Evolutionary conservation across 2,329 filamentous ascomycete species (phyloP).

Genomic region (Aspergillus terreus): DNA sequence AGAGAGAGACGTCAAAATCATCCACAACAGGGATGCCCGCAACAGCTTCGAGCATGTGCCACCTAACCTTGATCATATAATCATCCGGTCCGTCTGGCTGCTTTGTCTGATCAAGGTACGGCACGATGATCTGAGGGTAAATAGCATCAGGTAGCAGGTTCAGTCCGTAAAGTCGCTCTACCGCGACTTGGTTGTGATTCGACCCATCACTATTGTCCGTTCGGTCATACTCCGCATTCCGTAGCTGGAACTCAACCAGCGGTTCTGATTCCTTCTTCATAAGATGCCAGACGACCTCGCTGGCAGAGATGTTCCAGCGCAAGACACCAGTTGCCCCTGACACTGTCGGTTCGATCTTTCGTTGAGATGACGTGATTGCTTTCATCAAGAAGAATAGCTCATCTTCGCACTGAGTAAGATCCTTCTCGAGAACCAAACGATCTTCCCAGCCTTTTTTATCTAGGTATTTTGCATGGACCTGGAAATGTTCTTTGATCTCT

Average conservation of each 20-base stretch:
- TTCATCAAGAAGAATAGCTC: slow-evolving; percentile 99
- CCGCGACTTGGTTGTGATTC: slow-evolving; percentile 86
- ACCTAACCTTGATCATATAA: slow-evolving; percentile 91
- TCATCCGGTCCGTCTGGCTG: slow-evolving; percentile 56
- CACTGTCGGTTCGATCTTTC: slow-evolving; percentile 66
- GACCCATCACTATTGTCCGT: slow-evolving; percentile 97
- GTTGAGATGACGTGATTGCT: slow-evolving; percentile 92
- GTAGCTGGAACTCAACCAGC: slow-evolving; percentile 86
- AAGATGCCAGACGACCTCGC: slow-evolving; percentile 96
- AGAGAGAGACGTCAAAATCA: slow-evolving; percentile 90
- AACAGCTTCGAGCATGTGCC: slow-evolving; percentile 97
- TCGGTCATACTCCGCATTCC: slow-evolving; percentile 86
- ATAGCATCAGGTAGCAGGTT: slow-evolving; percentile 87
- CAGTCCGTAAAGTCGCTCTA: slow-evolving; percentile 81
- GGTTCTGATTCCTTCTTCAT: slow-evolving; percentile 83
- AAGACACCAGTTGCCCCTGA: slow-evolving; percentile 74
- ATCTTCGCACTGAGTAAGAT: slow-evolving; percentile 85
- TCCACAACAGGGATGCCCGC: slow-evolving; percentile 97
- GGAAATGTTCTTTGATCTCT: slow-evolving; percentile 95
- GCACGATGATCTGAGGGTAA: slow-evolving; percentile 93
- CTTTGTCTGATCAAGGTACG: slow-evolving; percentile 69
- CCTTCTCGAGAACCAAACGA: slow-evolving; percentile 79
- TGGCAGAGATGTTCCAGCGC: slow-evolving; percentile 89
- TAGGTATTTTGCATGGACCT: slow-evolving; percentile 81
- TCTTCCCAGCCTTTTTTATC: slow-evolving; percentile 92